Evolutionary conservation across 192 early-diverging fungal genomes (phyloP).

Genomic region (Backusella sp.): DNA sequence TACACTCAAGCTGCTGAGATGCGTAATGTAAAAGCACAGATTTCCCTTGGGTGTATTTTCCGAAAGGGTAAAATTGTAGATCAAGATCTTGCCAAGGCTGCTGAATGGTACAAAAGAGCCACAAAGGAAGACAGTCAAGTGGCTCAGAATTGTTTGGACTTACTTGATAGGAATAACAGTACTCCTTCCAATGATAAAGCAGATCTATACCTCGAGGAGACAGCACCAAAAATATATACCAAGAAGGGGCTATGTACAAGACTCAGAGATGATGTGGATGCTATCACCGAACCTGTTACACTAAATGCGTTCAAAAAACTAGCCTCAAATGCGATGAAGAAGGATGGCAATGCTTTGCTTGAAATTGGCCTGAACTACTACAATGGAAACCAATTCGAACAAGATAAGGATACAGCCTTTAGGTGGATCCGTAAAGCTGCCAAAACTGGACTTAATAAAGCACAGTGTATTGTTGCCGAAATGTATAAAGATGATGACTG

Average conservation of each 20-base stretch:
- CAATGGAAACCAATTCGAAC: not conserved
- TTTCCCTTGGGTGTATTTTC: not conserved
- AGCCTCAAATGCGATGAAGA: not conserved
- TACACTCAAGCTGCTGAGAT: not conserved
- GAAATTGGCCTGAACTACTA: not conserved
- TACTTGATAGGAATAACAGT: not conserved
- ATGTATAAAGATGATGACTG: not conserved
- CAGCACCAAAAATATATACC: not conserved
- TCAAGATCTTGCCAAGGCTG: not conserved
- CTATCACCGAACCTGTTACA: not conserved
- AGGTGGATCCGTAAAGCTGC: not conserved
- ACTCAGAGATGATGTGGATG: not conserved
- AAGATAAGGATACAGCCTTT: not conserved
- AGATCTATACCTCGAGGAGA: not conserved
- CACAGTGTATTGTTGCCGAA: not conserved
- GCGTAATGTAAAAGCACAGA: not conserved
- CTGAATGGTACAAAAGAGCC: not conserved
- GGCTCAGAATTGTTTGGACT: not conserved
- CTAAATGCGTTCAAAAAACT: not conserved
- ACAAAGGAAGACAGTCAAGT: no score
- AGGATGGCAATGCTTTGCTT: not conserved
- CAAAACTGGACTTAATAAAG: not conserved
- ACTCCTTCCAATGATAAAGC: not conserved
- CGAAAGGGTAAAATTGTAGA: not conserved
- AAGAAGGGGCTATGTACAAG: not conserved